phyloP scores from a whole-genome alignment of 805 yeast genomes.

The Kuraishia borneana region DNA sequence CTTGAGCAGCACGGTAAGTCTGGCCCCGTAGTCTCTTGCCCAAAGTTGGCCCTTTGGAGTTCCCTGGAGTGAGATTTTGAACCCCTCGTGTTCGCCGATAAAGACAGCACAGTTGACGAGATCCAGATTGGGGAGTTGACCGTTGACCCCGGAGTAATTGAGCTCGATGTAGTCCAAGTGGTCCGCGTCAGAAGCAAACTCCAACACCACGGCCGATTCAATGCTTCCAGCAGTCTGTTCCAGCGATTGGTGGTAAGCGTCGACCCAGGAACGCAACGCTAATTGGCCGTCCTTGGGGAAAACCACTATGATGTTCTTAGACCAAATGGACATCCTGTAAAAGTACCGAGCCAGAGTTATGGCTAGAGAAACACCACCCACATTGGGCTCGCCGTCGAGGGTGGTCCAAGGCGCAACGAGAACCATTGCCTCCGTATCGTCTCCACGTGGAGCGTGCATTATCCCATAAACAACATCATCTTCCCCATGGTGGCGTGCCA shows the following conservation, averaged over 20 bases:
- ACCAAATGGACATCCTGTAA: slow-evolving; percentile 85
- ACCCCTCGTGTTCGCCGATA: slow-evolving; percentile 65
- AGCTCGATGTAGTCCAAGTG: slow-evolving; percentile 66
- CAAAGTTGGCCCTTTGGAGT: slow-evolving; percentile 33
- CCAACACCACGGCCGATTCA: slow-evolving; percentile 82
- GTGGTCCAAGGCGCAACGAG: slow-evolving; percentile 82
- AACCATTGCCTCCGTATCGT: slow-evolving; percentile 91
- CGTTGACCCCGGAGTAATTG: slow-evolving; percentile 80
- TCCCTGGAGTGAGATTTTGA: slow-evolving; percentile 57
- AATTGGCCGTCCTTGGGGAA: slow-evolving; percentile 62
- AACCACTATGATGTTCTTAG: slow-evolving; percentile 83
- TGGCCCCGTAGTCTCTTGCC: slow-evolving; percentile 35
- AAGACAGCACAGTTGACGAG: slow-evolving; percentile 72
- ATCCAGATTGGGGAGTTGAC: slow-evolving; percentile 92
- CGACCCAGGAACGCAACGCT: slow-evolving; percentile 81
- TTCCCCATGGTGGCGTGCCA: slow-evolving; percentile 27
- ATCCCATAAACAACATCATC: slow-evolving; percentile 52
- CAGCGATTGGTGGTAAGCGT: slow-evolving; percentile 78
- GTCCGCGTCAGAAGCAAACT: slow-evolving; percentile 55
- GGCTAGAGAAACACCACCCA: slow-evolving; percentile 71
- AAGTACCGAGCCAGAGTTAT: slow-evolving; percentile 72
- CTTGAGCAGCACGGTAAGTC: slow-evolving; percentile 46
- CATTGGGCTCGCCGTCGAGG: slow-evolving; percentile 50
- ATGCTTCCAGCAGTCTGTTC: slow-evolving; percentile 89
- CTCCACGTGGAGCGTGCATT: slow-evolving; percentile 89